Conservation (phyloP, 257 asterid genomes). For the Paulownia fortunei region DNA sequence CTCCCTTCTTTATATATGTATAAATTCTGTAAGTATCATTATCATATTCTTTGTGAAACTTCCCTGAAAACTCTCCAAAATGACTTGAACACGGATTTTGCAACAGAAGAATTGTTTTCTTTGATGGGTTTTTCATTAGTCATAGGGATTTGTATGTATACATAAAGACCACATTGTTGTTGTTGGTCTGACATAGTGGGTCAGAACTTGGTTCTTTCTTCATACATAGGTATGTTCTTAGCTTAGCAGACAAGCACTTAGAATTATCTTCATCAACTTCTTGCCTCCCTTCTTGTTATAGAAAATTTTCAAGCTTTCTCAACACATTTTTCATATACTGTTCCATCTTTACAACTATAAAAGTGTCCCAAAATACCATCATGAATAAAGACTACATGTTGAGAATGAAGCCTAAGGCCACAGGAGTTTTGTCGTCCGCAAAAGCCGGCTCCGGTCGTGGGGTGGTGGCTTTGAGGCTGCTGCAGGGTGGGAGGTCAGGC, state of each 20-base stretch:
- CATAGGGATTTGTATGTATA: conserved; percentile 30
- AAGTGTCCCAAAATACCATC: background rate
- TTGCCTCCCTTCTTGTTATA: conserved; percentile 1
- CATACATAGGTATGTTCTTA: conserved; percentile 69
- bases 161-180: conserved; percentile 43
- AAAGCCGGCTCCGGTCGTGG: conserved; percentile 30
- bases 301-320: too few species aligned
- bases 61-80: conserved; percentile 42
- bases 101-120: conserved; percentile 20
- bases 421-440: conserved; percentile 52
- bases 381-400: conserved; percentile 54
- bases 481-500: conserved; percentile 75
- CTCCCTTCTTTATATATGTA: conserved; percentile 21
- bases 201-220: conserved; percentile 74
- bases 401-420: conserved; percentile 62
- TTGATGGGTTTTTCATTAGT: conserved; percentile 37
- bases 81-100: conserved; percentile 20
- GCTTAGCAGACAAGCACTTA: conserved; percentile 79
- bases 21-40: conserved; percentile 38
- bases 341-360: background rate
- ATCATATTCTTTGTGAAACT: conserved; percentile 45
- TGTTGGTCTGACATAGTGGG: conserved; percentile 71
- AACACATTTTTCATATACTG: too few species aligned
- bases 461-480: conserved; percentile 38
- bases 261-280: conserved; percentile 25